Base-by-base conservation (phyloP, 2,329 filamentous ascomycete genomes). In the Xylariaceae sp. region DNA sequence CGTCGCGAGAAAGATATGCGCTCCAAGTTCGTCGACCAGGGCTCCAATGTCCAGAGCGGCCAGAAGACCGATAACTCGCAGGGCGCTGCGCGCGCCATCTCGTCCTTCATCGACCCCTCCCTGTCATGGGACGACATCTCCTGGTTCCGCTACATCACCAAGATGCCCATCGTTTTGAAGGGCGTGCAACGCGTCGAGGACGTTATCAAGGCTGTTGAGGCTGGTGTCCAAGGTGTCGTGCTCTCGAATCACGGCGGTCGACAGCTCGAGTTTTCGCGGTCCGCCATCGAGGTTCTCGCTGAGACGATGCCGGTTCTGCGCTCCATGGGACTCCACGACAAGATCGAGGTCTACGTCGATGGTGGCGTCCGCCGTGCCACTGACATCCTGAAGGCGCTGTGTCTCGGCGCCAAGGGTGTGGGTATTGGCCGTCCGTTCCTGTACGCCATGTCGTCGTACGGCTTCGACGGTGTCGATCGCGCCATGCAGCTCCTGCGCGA, bases 1-100 rank as follows among this genome's bases (percentile, higher is more conserved):
- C 87, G 94, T 45, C 83, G 94, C 66, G 94, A 99, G 75, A 99
- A 97, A 79, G 94, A 97, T 73, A 97, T 97, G 94, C 89, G 94
- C 45, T 85, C 83, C 65, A 97, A 97, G 75, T 96, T 95, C 72
- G 85, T 84, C 44, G 93, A 96, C 67, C 83, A 83, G 11, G 93
- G 92, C 7, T 89, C 88, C 34, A 89, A 86, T 70, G 90, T 97
- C 11, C 94, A 97, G 75, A 79, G 78, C 10, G 90, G 89, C 54
- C 81, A 87, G 60, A 75, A 81, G 56, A 90, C 93, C 17, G 92
- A 97, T 75, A 91, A 86, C 62, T 89, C 86, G 15, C 94, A 99
- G 78, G 94, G 94, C 54, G 94, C 93, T 1, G 93, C 94, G 4
- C 86, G 94, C 63, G 94, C 94, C 63, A 99, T 99, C 70, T 96